A percentile compares a stretch with the other conserved stretches of the same genome.
phyloP scores from a whole-genome alignment of 345 rosid genomes.

The Toxicodendron radicans region DNA sequence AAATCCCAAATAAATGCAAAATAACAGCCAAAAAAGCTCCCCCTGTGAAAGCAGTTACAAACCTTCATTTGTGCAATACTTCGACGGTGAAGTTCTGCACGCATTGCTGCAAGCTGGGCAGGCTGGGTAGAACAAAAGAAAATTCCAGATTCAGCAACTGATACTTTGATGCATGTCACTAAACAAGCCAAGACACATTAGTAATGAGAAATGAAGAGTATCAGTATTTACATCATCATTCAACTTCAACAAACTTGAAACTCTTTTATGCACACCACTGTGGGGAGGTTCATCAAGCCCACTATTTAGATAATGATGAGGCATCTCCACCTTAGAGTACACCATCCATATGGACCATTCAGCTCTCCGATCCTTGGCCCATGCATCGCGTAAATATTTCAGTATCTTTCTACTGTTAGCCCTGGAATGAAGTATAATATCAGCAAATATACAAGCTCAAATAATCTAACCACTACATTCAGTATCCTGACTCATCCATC shows the following conservation, averaged over 20 bases:
- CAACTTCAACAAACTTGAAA: constrained; percentile 61
- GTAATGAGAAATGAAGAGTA: constrained; percentile 15
- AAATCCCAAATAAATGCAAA: constrained; percentile 12
- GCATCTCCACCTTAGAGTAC: constrained; percentile 94
- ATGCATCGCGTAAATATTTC: constrained; percentile 60
- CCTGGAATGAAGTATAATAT: constrained; percentile 44
- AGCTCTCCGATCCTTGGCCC: constrained; percentile 84
- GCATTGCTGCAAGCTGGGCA: constrained; percentile 72
- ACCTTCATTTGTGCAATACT: constrained; percentile 98
- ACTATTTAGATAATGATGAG: constrained; percentile 79
- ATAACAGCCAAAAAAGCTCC: constrained; percentile 1
- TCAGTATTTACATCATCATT: constrained; percentile 61
- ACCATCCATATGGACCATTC: constrained; percentile 99
- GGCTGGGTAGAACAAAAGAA: constrained; percentile 52
- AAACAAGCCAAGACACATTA: constrained; percentile 21
- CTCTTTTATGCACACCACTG: constrained; percentile 57
- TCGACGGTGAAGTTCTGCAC: constrained; percentile 94
- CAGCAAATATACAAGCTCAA: constrained; percentile 14
- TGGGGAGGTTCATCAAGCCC: constrained; percentile 63
- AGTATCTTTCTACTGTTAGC: constrained; percentile 60
- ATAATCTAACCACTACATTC: neutral
- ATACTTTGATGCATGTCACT: neutral
- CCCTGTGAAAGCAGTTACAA: constrained; percentile 23
- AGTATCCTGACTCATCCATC: neutral
- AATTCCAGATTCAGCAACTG: constrained; percentile 24